phyloP scores from a whole-genome alignment of 1,284 basidiomycete genomes.

The Sporisorium sorghi region DNA sequence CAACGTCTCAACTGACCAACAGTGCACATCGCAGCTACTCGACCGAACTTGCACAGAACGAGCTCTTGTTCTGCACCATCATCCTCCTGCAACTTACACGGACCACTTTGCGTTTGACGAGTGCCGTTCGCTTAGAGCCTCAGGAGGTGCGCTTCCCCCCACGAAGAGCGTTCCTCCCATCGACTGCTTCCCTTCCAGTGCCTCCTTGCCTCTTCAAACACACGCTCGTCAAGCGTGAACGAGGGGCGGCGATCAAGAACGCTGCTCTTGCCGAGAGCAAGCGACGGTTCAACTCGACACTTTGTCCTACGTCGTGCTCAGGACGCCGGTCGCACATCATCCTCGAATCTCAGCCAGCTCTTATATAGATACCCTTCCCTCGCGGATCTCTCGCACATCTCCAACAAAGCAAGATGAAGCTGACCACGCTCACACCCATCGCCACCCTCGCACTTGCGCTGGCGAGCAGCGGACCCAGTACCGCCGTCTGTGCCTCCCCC shows the following conservation, averaged over 20 bases:
- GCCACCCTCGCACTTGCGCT: slow-evolving; percentile 27
- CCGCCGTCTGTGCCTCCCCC: slow-evolving; percentile 4
- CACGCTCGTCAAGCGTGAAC: neutral
- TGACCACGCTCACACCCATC: slow-evolving; percentile 16
- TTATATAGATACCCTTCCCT: too few relatives aligned
- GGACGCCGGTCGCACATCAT: neutral
- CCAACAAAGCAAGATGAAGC: slow-evolving; percentile 32
- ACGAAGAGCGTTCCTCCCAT: neutral
- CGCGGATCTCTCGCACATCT: too few relatives aligned
- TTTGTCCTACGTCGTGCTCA: neutral
- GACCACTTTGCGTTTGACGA: neutral
- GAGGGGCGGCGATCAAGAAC: neutral
- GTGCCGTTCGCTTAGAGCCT: neutral
- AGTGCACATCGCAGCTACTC: neutral
- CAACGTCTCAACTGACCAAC: neutral
- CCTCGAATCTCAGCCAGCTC: neutral
- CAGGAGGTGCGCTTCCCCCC: neutral
- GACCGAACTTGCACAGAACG: slow-evolving; percentile 15
- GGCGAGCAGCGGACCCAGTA: neutral
- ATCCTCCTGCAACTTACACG: too few relatives aligned
- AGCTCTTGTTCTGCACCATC: neutral
- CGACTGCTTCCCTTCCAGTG: neutral
- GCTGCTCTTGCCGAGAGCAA: neutral
- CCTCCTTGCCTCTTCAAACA: neutral
- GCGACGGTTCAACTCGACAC: slow-evolving; percentile 25